Evolutionary conservation across 2,329 filamentous ascomycete species (phyloP).

Genomic region (Exophiala phaeomuriformis): DNA sequence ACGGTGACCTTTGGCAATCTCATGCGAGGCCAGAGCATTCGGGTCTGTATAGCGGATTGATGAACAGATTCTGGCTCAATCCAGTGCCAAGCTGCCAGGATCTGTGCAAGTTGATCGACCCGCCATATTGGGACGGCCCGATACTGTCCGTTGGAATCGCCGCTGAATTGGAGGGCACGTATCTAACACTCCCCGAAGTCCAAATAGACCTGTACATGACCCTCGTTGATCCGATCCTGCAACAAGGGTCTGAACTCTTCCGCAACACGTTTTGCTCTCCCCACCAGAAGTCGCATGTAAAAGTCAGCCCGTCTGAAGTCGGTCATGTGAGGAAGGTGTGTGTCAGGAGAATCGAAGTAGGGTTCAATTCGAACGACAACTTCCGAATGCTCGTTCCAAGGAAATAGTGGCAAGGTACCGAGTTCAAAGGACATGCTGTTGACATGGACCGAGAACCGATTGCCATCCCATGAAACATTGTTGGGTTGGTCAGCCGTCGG

Average conservation of each 20-base stretch:
- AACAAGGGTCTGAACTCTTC: not conserved
- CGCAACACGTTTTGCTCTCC: not conserved
- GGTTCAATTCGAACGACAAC: slow-evolving; percentile 9
- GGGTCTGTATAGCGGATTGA: not conserved
- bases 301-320: not conserved
- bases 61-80: slow-evolving; percentile 12
- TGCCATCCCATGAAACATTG: not conserved
- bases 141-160: not conserved
- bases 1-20: slow-evolving; percentile 6
- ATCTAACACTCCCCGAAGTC: slow-evolving; percentile 18
- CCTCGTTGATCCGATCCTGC: slow-evolving; percentile 4
- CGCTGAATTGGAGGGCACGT: slow-evolving; percentile 3
- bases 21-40: slow-evolving; percentile 8
- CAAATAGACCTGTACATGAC: slow-evolving; percentile 5
- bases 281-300: slow-evolving; percentile 6
- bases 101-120: slow-evolving; percentile 6
- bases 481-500: not conserved
- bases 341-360: not conserved
- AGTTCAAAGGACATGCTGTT: slow-evolving; percentile 5
- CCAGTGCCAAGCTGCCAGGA: slow-evolving; percentile 15
- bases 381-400: slow-evolving; percentile 6
- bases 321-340: slow-evolving; percentile 2
- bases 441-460: slow-evolving; percentile 6
- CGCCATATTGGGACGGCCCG: slow-evolving; percentile 12
- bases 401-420: slow-evolving; percentile 1